Evolutionary conservation across 176 grass and related monocot genomes (phyloP), one percentile per base, ranked within the genome.

Genomic region (Eremochloa ophiuroides): DNA sequence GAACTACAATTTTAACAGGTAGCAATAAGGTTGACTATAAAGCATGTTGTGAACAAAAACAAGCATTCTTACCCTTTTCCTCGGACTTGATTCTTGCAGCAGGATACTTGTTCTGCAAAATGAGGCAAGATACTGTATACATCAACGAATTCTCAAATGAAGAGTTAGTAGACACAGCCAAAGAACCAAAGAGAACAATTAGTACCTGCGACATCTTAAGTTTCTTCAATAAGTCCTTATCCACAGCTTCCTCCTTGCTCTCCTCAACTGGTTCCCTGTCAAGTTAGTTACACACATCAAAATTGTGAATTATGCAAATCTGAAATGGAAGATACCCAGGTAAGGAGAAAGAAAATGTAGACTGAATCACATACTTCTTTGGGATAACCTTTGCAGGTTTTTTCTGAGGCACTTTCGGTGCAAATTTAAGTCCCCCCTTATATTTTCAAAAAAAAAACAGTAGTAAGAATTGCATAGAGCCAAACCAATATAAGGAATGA

Each of bases 191-290:
- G 33, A 25, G 14, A 66, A 46, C 14, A 59, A 61, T 25, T 37
- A 65, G 39, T 62, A 92, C 90, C 69, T 79, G 79, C 0, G 90
- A 69, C 4, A 66, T 79, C 56, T 86, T 92, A 48, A 92, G 83
- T 62, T 86, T 92, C 71, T 66, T 80, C 53, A 89, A 63, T 11
- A 92, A 66, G 66, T 89, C 90, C 38, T 89, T 89, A 39, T 81
- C 71, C 4, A 84, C 7, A 3, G 23, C 42, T 53, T 92, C 87
- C 72, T 92, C 90, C 76, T 92, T 92, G 43, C 37, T 80, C 42
- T 92, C 83, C 20, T 89, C 87, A 72, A 77, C 7, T 35, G 73
- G 83, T 31, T 92, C 87, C 75, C 86, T 92, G 78, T 15, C 64
- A 55, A 65, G 46, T 83, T 67, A 61, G 46, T 83, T 67, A 61